Conservation (phyloP, 495 filamentous ascomycete species). For the Venustampulla echinocandica region DNA sequence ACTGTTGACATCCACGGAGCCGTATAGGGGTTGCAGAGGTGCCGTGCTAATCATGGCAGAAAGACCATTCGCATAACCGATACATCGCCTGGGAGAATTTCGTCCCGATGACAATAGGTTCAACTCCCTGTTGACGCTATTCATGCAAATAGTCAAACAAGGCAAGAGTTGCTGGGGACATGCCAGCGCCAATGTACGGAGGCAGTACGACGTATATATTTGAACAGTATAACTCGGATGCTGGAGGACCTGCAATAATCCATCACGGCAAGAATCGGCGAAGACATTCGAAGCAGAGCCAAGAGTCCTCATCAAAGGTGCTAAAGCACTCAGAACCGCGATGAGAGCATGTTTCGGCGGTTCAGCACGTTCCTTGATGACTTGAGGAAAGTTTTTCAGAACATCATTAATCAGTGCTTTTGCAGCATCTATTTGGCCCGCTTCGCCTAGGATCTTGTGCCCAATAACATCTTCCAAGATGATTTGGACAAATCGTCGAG, state of each 20-base stretch:
- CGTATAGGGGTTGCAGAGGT: slow-evolving; percentile 78
- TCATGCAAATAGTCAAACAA: slow-evolving; percentile 92
- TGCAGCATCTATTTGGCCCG: slow-evolving; percentile 73
- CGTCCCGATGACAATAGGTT: slow-evolving; percentile 64
- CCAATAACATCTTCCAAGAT: slow-evolving; percentile 82
- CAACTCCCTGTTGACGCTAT: slow-evolving; percentile 83
- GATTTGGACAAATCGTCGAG: slow-evolving; percentile 74
- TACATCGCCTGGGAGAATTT: slow-evolving; percentile 73
- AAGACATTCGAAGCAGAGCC: slow-evolving; percentile 71
- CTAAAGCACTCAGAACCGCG: slow-evolving; percentile 68
- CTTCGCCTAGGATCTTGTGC: slow-evolving; percentile 73
- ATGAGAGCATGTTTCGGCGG: slow-evolving; percentile 81
- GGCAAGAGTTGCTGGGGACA: slow-evolving; percentile 87
- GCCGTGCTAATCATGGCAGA: slow-evolving; percentile 88
- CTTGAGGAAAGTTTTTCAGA: slow-evolving; percentile 91
- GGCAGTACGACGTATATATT: slow-evolving; percentile 72
- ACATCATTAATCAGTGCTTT: slow-evolving; percentile 77
- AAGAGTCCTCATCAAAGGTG: slow-evolving; percentile 67
- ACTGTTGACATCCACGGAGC: slow-evolving; percentile 91
- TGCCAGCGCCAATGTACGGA: slow-evolving; percentile 79
- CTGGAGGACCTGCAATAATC: slow-evolving; percentile 80
- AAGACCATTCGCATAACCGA: slow-evolving; percentile 89
- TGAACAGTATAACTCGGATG: slow-evolving; percentile 97
- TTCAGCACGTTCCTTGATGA: slow-evolving; percentile 82
- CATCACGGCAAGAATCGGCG: slow-evolving; percentile 76